Evolutionary conservation across 352 stramenopile genomes (phyloP).

Genomic region (Pythium myriotylum): DNA sequence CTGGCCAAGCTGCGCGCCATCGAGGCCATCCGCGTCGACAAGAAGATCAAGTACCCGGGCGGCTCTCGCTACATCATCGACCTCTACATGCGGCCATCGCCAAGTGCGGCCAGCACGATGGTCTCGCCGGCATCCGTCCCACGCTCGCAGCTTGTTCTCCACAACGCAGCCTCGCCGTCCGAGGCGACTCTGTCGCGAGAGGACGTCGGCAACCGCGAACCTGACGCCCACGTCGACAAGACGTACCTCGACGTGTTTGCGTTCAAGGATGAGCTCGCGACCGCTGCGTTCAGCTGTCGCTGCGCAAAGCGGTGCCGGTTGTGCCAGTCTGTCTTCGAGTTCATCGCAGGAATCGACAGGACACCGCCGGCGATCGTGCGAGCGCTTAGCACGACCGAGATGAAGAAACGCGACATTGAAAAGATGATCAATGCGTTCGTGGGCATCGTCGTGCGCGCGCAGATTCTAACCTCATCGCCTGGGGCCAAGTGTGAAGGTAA

Average conservation of each 20-base stretch:
- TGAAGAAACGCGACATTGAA: constrained; percentile 18
- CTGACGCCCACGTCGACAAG: constrained; percentile 10
- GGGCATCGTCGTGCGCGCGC: constrained; percentile 18
- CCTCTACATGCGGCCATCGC: constrained; percentile 8
- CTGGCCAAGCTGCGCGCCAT: constrained; percentile 10
- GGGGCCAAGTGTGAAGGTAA: constrained; percentile 7
- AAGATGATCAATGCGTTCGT: constrained; percentile 18
- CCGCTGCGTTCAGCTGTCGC: constrained; percentile 12
- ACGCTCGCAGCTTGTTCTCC: constrained; percentile 14
- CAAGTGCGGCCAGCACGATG: background rate
- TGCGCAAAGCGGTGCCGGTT: constrained; percentile 21
- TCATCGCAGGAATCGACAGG: constrained; percentile 10
- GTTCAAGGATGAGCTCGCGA: constrained; percentile 13
- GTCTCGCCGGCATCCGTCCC: constrained; percentile 8
- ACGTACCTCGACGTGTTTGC: constrained; percentile 19
- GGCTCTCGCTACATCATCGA: constrained; percentile 20
- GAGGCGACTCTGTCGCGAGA: constrained; percentile 6
- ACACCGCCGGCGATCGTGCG: constrained; percentile 19
- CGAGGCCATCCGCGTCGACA: constrained; percentile 17
- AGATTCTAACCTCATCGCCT: constrained; percentile 14
- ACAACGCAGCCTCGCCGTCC: background rate
- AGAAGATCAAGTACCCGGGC: constrained; percentile 14
- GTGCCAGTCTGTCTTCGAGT: constrained; percentile 22
- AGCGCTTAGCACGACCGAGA: constrained; percentile 13
- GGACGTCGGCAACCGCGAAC: constrained; percentile 3